Conservation (phyloP, 2,329 filamentous ascomycete species). For the Clonostachys sp. region DNA sequence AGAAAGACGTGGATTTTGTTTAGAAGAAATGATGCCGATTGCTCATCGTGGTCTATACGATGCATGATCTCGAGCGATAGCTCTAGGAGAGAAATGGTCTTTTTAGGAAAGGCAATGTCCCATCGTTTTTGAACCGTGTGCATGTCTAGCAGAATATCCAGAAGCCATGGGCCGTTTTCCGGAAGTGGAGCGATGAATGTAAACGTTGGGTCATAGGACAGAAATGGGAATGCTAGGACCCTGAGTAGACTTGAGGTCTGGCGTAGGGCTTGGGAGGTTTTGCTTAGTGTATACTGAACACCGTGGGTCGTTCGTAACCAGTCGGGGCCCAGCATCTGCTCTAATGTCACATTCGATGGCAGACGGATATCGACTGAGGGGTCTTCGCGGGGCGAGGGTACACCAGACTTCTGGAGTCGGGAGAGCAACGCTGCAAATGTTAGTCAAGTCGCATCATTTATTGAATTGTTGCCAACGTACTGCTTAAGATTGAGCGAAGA, state of each 20-base stretch:
- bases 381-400: constrained; percentile 17
- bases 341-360: constrained; percentile 30
- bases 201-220: constrained; percentile 23
- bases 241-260: constrained; percentile 39
- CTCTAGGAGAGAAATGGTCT: too few species aligned
- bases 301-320: constrained; percentile 12
- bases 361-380: constrained; percentile 20
- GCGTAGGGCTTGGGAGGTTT: constrained; percentile 35
- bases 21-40: too few species aligned
- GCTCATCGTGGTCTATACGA: too few species aligned
- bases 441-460: background rate
- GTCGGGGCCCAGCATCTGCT: constrained; percentile 21
- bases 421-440: constrained; percentile 16
- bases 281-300: constrained; percentile 31
- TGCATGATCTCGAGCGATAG: too few species aligned
- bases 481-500: constrained; percentile 38
- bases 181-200: constrained; percentile 24
- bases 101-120: constrained; percentile 12
- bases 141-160: constrained; percentile 41
- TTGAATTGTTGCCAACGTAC: constrained; percentile 23
- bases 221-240: constrained; percentile 34
- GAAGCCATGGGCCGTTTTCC: constrained; percentile 40
- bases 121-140: constrained; percentile 31
- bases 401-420: constrained; percentile 23
- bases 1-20: background rate